Conservation (phyloP, 352 stramenopile genomes). For the Plasmopara viticola region DNA sequence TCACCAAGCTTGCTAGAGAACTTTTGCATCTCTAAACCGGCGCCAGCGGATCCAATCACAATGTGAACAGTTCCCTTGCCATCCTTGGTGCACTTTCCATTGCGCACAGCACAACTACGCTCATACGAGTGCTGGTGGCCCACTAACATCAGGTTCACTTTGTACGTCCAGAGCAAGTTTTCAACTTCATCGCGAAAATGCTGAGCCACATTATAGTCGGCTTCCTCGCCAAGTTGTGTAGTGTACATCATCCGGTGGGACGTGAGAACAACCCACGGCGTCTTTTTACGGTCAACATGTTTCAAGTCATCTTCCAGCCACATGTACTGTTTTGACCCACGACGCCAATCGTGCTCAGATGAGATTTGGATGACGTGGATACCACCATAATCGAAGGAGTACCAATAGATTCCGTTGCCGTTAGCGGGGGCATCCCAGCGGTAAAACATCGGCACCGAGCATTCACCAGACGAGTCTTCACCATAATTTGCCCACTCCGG, state of each 20-base stretch:
- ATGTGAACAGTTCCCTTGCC: conserved; percentile 80
- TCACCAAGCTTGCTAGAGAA: conserved; percentile 66
- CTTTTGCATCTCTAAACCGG: conserved; percentile 50
- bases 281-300: conserved; percentile 73
- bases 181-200: conserved; percentile 88
- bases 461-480: conserved; percentile 63
- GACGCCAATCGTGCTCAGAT: conserved; percentile 86
- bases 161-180: conserved; percentile 77
- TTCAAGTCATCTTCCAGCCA: conserved; percentile 86
- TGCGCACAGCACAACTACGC: conserved; percentile 76
- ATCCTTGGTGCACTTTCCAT: conserved; percentile 65
- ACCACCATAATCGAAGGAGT: conserved; percentile 87
- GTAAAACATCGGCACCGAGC: conserved; percentile 70
- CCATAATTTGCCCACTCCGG: conserved; percentile 67
- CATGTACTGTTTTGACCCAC: conserved; percentile 81
- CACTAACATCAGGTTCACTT: conserved; percentile 88
- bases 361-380: conserved; percentile 90
- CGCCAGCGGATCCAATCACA: conserved; percentile 79
- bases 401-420: conserved; percentile 76
- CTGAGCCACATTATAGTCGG: conserved; percentile 59
- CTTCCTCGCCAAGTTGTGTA: conserved; percentile 59
- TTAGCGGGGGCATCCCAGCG: conserved; percentile 60
- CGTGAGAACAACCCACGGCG: conserved; percentile 91
- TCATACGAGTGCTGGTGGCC: conserved; percentile 92
- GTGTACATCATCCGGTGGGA: conserved; percentile 90